phyloP scores from a whole-genome alignment of 805 yeast genomes.

The Starmerella floricola region DNA sequence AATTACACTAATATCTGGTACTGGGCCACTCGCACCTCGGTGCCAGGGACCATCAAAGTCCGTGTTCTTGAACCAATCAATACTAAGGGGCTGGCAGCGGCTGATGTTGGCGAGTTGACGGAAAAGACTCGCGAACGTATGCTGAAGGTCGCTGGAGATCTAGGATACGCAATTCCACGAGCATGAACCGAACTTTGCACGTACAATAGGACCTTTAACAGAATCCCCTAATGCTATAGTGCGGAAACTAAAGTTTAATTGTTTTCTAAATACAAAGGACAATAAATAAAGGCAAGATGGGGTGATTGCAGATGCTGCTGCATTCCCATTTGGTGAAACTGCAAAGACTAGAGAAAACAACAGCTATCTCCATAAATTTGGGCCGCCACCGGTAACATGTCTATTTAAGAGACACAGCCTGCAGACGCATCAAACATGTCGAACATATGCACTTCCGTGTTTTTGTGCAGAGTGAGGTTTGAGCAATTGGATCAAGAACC shows the following conservation, averaged over 20 bases:
- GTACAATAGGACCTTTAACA: too few species aligned
- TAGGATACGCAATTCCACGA: slow-evolving; percentile 25
- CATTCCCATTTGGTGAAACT: too few species aligned
- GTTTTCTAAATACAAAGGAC: not conserved
- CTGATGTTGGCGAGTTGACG: slow-evolving; percentile 53
- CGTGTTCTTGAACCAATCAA: slow-evolving; percentile 72
- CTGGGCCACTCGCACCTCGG: slow-evolving; percentile 50
- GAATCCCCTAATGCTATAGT: too few species aligned
- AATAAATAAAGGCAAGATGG: not conserved
- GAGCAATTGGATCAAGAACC: not conserved
- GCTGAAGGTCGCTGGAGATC: slow-evolving; percentile 30
- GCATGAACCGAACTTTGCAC: not conserved
- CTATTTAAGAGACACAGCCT: too few species aligned
- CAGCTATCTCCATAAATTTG: too few species aligned
- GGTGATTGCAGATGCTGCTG: too few species aligned
- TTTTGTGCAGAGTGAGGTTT: too few species aligned
- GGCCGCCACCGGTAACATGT: too few species aligned
- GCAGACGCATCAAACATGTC: too few species aligned
- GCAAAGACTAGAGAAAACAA: too few species aligned
- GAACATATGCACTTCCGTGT: too few species aligned
- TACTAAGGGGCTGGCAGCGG: slow-evolving; percentile 57
- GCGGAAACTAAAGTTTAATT: not conserved
- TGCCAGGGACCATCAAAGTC: slow-evolving; percentile 59
- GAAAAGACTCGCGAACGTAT: slow-evolving; percentile 47
- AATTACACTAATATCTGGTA: slow-evolving; percentile 69